A percentile compares a stretch with the other conserved stretches of the same genome.
Evolutionary conservation across 306 rosid species (phyloP).

Genomic region (Acacia confusa): DNA sequence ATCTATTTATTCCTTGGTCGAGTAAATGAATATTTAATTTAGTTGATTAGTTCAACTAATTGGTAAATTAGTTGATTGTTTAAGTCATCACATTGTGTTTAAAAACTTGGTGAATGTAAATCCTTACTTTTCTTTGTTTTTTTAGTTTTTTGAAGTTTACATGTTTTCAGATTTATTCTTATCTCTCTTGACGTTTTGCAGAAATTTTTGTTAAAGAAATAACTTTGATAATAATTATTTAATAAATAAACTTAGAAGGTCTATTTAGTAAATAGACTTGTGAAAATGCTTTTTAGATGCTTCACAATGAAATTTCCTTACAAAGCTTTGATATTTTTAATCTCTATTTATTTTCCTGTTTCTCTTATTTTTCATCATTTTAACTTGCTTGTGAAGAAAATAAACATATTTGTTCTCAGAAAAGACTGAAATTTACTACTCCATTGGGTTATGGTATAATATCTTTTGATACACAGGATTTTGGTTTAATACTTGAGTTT

Average conservation of each 20-base stretch:
- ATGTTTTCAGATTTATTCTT: neutral
- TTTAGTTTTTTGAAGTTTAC: neutral
- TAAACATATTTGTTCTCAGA: neutral
- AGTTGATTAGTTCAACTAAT: neutral
- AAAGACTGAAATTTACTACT: neutral
- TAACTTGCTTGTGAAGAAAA: neutral
- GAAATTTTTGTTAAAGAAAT: neutral
- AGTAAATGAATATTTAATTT: neutral
- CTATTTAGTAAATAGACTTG: neutral
- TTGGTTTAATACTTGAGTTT: neutral
- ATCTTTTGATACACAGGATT: no score
- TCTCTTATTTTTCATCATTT: neutral
- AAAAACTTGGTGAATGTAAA: neutral
- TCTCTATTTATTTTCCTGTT: neutral
- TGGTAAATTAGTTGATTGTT: neutral
- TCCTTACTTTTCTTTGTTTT: neutral
- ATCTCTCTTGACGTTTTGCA: neutral
- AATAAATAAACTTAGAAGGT: neutral
- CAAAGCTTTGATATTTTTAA: neutral
- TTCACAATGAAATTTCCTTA: neutral
- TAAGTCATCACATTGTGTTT: neutral
- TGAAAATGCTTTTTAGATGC: neutral
- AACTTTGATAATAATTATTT: neutral
- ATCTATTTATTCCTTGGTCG: neutral
- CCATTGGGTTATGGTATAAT: neutral